Base-by-base conservation (phyloP, 208 protist species). In the Crithidia sp. region DNA sequence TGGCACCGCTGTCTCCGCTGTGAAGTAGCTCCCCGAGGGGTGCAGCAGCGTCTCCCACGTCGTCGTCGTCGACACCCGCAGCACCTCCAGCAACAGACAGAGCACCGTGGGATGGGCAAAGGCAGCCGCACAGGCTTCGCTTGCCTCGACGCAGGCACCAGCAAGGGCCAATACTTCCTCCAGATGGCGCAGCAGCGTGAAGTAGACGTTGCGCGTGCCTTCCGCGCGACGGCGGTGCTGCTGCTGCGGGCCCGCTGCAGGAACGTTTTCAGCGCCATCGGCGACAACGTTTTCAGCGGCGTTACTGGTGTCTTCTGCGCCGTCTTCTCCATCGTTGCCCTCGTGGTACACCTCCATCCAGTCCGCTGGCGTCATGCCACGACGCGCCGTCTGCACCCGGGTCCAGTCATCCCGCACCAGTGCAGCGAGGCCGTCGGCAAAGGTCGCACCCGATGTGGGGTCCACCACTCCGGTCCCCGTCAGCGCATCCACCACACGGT, bases 151-250 rank as follows among this genome's bases (percentile, higher is more conserved):
- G 47, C 81, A 88, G 40, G 88, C 79, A 4, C 57, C 56, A 7
- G 76, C 61, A 16, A 91, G 64, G 66, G 82, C 71, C n/a, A 94
- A 59, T 12, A 85, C 59, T 74, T 94, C 85, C 41, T 94, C 89
- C 14, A 89, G 71, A 12, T 81, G 60, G 5, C 76, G 73, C 5
- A 79, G 78, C 13, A 76, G 78, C 5, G 60, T 82, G 59, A 84
- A 83, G 71, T 82, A 88, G 12, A 71, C 4, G 39, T 62, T 77
- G 14, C 65, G 65, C 19, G 57, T 65, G 53, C 66, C 61, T 10
- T 36, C 68, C 39, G 64, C 47, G 19, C 43, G 60, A 36, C 43
- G 47, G 13, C 17, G 14, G 17, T 16, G n/a, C n/a, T 52, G 72
- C 7, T 55, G 58, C 58, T 54, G 45, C 44, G 50, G 39, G 49